A percentile compares a stretch with the other conserved stretches of the same genome.
phyloP scores from a whole-genome alignment of 352 stramenopile species.

The Pythium oligandrum region DNA sequence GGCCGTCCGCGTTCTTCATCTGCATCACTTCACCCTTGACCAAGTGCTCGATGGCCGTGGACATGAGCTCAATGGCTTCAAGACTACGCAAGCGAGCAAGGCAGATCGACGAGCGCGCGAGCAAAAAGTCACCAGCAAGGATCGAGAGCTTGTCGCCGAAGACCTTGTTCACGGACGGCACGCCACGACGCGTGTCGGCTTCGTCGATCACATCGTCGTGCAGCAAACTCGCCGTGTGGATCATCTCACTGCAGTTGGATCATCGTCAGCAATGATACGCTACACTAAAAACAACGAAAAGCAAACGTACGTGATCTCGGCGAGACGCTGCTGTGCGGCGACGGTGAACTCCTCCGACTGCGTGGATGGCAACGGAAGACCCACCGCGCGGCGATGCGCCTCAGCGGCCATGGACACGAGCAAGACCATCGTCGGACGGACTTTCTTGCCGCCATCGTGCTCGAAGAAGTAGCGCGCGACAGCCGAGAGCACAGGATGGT shows the following conservation, averaged over 20 bases:
- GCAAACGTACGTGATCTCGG: constrained; percentile 75
- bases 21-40: constrained; percentile 99
- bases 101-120: constrained; percentile 94
- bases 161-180: constrained; percentile 93
- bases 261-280: no score
- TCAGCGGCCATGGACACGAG: constrained; percentile 92
- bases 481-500: constrained; percentile 96
- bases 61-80: constrained; percentile 97
- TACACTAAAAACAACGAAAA: neutral
- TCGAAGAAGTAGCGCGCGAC: constrained; percentile 96
- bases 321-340: constrained; percentile 69
- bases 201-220: constrained; percentile 99
- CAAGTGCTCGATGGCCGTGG: constrained; percentile 97
- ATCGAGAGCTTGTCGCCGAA: constrained; percentile 99
- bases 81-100: constrained; percentile 93
- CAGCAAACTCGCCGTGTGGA: constrained; percentile 98
- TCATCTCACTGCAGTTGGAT: constrained; percentile 89
- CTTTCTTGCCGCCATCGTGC: constrained; percentile 96
- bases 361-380: constrained; percentile 29
- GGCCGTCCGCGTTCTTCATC: constrained; percentile 87
- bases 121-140: constrained; percentile 96
- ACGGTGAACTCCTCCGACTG: constrained; percentile 75
- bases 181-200: constrained; percentile 92
- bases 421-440: constrained; percentile 97
- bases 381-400: constrained; percentile 51